Percentiles rank a stretch among this genome's conserved stretches.
Evolutionary conservation across 148 eudicot genomes (phyloP).

Genomic region (Heliamphora exappendiculata): DNA sequence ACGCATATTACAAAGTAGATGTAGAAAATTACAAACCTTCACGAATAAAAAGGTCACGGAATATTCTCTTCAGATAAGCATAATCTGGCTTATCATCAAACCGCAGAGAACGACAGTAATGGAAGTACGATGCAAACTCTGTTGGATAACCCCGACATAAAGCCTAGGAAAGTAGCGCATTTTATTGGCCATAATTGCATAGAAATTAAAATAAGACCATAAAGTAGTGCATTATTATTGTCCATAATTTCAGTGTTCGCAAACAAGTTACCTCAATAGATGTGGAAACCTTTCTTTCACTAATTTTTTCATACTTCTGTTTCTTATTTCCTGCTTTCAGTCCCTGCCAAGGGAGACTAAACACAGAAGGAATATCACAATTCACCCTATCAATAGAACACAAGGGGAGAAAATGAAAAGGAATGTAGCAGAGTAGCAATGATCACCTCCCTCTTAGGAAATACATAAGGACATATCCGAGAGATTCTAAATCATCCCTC

Average conservation of each 20-base stretch:
- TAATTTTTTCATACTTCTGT: constrained; percentile 88
- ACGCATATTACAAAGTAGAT: constrained; percentile 4
- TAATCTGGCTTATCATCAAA: constrained; percentile 95
- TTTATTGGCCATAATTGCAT: not conserved
- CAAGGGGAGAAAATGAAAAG: not conserved
- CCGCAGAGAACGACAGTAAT: constrained; percentile 86
- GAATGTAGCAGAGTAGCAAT: not conserved
- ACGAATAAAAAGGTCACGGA: constrained; percentile 95
- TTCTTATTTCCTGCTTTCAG: constrained; percentile 91
- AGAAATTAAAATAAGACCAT: not conserved
- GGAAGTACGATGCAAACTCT: constrained; percentile 91
- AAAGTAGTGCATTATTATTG: too few species aligned
- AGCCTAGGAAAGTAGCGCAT: constrained; percentile 35
- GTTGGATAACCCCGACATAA: constrained; percentile 83
- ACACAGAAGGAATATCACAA: constrained; percentile 17
- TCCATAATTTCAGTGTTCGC: not conserved
- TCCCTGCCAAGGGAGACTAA: constrained; percentile 98
- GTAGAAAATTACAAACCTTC: constrained; percentile 53
- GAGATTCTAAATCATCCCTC: constrained; percentile 96
- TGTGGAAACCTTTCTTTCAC: constrained; percentile 85
- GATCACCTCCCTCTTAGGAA: constrained; percentile 85
- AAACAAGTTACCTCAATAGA: constrained; percentile 70
- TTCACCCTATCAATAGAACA: not conserved
- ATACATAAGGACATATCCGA: constrained; percentile 90
- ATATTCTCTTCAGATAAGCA: constrained; percentile 81